Percentiles rank a stretch among this genome's conserved stretches.
Conservation (phyloP, 2,329 filamentous ascomycete species). For the Beauveria sp. region DNA sequence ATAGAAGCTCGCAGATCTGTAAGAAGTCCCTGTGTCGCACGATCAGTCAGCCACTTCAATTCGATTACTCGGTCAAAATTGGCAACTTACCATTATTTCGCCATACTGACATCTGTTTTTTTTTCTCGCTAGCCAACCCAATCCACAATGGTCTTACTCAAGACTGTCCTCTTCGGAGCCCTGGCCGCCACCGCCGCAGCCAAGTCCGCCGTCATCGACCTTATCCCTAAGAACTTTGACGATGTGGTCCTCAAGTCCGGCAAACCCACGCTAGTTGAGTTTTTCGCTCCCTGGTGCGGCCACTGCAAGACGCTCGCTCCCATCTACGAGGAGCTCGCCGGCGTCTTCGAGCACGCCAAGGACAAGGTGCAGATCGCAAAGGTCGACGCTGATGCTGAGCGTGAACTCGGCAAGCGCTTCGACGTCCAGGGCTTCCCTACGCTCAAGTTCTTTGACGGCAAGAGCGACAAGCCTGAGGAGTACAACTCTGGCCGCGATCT, state of each 20-base stretch:
- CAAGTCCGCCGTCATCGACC: constrained; percentile 80
- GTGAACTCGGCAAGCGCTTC: constrained; percentile 74
- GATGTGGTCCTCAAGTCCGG: constrained; percentile 79
- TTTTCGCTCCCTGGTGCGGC: constrained; percentile 98
- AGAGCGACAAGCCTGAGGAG: constrained; percentile 75
- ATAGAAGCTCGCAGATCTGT: constrained; percentile 2
- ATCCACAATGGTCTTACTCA: constrained; percentile 46
- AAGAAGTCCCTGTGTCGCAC: not conserved
- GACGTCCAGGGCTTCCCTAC: constrained; percentile 93
- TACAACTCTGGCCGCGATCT: constrained; percentile 84
- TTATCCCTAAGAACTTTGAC: constrained; percentile 88
- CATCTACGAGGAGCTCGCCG: constrained; percentile 83
- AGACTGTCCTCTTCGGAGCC: constrained; percentile 51
- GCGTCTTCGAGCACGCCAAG: constrained; percentile 62
- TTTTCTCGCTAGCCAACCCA: constrained; percentile 11
- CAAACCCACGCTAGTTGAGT: constrained; percentile 94
- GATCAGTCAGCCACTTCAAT: not conserved
- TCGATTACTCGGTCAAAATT: not conserved
- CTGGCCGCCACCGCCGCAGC: constrained; percentile 51
- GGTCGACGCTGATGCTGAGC: constrained; percentile 89
- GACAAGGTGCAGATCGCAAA: constrained; percentile 81
- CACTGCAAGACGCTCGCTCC: constrained; percentile 98
- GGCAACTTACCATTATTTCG: not conserved
- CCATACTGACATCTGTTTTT: not conserved
- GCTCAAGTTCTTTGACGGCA: constrained; percentile 95